Base-by-base conservation (phyloP, 208 protist genomes). In the Wallacemonas sp. region DNA sequence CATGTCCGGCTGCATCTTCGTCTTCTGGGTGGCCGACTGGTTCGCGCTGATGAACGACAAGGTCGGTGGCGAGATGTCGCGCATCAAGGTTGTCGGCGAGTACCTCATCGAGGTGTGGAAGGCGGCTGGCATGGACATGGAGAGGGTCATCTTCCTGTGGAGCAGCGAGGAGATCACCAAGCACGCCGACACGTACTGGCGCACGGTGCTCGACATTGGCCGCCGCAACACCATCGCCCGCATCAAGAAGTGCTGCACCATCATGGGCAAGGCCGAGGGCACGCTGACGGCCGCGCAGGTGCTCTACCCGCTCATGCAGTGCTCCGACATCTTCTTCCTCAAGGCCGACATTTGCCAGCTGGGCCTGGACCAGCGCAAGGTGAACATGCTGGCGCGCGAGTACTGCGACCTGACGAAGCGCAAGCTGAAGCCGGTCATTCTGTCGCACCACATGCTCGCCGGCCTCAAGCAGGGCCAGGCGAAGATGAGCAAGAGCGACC, bases 21-120 rank as follows among this genome's bases (percentile, higher is more conserved):
- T 99, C 7, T 99, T 99, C 74, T 99, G 98, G 94, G 98, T 99
- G 20, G 99, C 99, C n/a, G 99, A 99, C 84, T 99, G 98, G 98
- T 99, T 99, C 76, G 99, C 99, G 10, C 81, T 99, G 12, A 98
- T 99, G 94, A 99, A 99, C 78, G 95, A 99, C 79, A 99, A 99
- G 83, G 99, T 99, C 65, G 98, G 98, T 61, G 99, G 98, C 20
- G 97, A 99, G 65, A 76, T 99, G 20, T 83, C 98, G 12, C 99
- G 98, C 50, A 99, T 99, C 62, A 85, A 94, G 66, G 81, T 82
- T 12, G 97, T 99, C 12, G 98, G 98, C 7, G 38, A 97, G 68
- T 99, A 99, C 71, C 91, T 99, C 26, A 97, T 99, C 72, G 97
- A 99, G 66, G 96, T 99, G 20, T 99, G 98, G 98, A 99, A 98